Base-by-base conservation (phyloP, 108 stramenopile species). In the Nannochloropsis gaditana region DNA sequence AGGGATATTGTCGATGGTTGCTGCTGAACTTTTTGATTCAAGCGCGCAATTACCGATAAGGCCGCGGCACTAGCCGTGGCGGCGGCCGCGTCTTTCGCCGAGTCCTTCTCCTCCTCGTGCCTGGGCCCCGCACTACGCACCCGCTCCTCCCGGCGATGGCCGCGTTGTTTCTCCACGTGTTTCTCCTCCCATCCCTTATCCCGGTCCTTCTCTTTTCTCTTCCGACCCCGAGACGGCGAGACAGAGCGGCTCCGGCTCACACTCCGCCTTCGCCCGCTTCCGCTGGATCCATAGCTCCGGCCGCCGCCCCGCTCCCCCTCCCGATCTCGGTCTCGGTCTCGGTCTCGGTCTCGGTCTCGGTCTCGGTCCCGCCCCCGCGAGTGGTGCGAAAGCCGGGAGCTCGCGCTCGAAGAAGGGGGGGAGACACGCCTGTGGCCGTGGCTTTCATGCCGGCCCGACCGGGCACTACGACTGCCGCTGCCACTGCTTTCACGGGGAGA, bases 21-120 rank as follows among this genome's bases (percentile, higher is more conserved):
- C 59, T 73, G 59, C n/a, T 73, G 59, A 15, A 73, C 8, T n/a
- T 73, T 73, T 73, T 73, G 59, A n/a, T 73, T 73, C 19, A 73
- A n/a, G 15, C 59, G 59, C 15, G 59, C 59, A 73, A 73, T 73
- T 2, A 73, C 59, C 19, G 59, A 73, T 15, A 73, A n/a, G 2
- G 59, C 59, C 15, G 59, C 59, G n/a, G 59, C 59, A 8, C 59
- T 73, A n/a, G 59, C 59, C 15, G 59, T 73, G 3, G 59, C 15
- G 59, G 59, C 59, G 59, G 59, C 59, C 6, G 19, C 59, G 19
- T 73, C 59, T n/a, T 73, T n/a, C 59, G 15, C 59, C 59, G 15
- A 15, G 19, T 73, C 59, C 59, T 73, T n/a, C 19, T 15, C 59
- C 59, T 73, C 59, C 6, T n/a, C 59, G 15, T n/a, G 19, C n/a